Evolutionary conservation across 495 filamentous ascomycete genomes (phyloP), one percentile per base, ranked within the genome.

Genomic region (Annulohypoxylon maeteangense): DNA sequence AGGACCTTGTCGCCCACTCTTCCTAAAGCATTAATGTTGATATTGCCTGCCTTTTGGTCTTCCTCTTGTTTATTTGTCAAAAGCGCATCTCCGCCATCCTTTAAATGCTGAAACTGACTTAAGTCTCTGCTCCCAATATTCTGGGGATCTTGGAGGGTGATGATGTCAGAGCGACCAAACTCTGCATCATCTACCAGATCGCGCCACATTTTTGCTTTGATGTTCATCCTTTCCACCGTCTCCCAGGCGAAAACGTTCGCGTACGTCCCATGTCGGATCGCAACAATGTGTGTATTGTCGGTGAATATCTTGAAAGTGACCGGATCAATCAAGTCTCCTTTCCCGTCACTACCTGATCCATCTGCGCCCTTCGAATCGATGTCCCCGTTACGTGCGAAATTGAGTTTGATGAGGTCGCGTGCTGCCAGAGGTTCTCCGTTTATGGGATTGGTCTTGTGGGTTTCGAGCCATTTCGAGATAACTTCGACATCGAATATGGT

Each of bases 251-350:
- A 99, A 6, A 97, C 96, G 81, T 98, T 98, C 34, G 93, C 93
- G 38, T 93, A 92, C 40, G 75, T 87, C 16, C 83, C 85, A 72
- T 92, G 93, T 51, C 90, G 84, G 65, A 99, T 82, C 29, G 94
- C 94, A 47, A 98, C 92, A 47, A 99, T 91, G 77, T 99, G 95
- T 7, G 96, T 97, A 78, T 98, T 98, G 77, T 99, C 94, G 38
- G 95, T 99, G 71, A 99, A 90, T 10, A 95, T 90, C 81, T 99
- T 99, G 84, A 91, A 98, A 3, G 93, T 97, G 20, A 99, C 95
- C 1, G 95, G 95, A 78, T 99, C 95, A 68, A 97, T 92, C 71
- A 93, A 92, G 72, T 99, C 96, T 60, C 90, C 93, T 61, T 85
- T 81, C 53, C 80, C 81, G 55, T 82, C 81, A 44, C 79, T 78